Percentiles rank a stretch among this genome's conserved stretches.
These are phyloP conservation scores for Carex cristatella DNA, from an alignment of 176 grass and related monocot species.

Conservation along the genomic window DNA sequence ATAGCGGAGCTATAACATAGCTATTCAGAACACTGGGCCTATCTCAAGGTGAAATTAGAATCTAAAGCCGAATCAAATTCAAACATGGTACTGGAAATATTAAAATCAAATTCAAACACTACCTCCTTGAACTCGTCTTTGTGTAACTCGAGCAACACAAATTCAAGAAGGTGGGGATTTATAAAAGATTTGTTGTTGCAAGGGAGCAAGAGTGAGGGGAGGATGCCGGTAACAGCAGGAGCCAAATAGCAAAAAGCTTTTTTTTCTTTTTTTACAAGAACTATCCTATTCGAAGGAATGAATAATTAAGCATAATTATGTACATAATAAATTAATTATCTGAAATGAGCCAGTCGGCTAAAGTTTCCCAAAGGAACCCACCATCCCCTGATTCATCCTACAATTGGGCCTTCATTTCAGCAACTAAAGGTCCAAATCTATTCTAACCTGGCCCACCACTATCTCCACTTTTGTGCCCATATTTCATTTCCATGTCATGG, in stretches of 20 bases:
- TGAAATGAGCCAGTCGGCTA: constrained; percentile 3
- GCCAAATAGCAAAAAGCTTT: neutral
- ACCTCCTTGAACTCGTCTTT: constrained; percentile 18
- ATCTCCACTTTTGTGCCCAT: neutral
- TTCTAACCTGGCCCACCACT: neutral
- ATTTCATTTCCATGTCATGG: neutral
- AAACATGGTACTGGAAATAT: neutral
- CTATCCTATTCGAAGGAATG: no score
- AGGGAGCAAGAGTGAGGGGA: constrained; percentile 36
- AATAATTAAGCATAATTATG: no score
- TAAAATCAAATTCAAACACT: neutral
- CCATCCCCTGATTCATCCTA: neutral
- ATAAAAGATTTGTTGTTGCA: constrained; percentile 31
- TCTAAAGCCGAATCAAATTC: neutral
- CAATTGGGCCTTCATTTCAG: neutral
- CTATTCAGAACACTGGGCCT: neutral
- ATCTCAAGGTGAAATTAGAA: neutral
- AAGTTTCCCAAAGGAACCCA: neutral
- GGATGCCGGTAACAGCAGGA: neutral
- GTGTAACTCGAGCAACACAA: neutral
- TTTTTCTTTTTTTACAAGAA: no score
- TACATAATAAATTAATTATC: constrained; percentile 4
- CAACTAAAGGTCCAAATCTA: neutral
- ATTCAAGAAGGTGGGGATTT: constrained; percentile 30
- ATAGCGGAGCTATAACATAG: no score